Base-by-base conservation (phyloP, 306 rosid species). In the Citrullus mucosospermus region DNA sequence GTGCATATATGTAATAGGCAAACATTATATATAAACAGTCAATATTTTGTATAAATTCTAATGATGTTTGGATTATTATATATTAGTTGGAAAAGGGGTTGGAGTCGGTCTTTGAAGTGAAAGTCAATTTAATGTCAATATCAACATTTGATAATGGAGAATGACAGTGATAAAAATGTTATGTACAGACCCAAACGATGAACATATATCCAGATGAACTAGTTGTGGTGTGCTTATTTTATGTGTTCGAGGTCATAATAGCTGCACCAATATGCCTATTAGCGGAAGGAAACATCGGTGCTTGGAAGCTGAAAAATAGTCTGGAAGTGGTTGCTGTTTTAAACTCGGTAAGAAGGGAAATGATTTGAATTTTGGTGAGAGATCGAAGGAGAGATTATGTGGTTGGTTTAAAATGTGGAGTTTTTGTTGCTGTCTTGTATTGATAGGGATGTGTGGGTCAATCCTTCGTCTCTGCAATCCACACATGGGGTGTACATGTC, bases 171-270 rank as follows among this genome's bases (percentile, higher is more conserved):
- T 4, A 4, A 16, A 32, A 54, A 44, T 16, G 48, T 32, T 51
- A 76, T 36, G 57, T 39, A 57, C 82, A 81, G 83, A 69, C 83
- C 11, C 81, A 85, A 28, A 57, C 76, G 36, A 30, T 85, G 71
- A 79, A 62, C 46, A 32, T 76, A 10, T 84, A 84, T 71, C 87
- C 87, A 50, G 76, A 71, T n/a, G 80, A 74, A 59, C 57, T 70
- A 8, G 59, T 14, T 38, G 80, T 84, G 85, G 76, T 78, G 46
- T 61, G 78, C 57, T 41, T 85, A 32, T 79, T n/a, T 85, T 57
- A 54, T 41, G 22, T 79, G 38, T 79, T 65, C 7, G 66, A 43
- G 41, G 74, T 82, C 28, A 8, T 79, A 5, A 53, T 81, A 61
- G 71, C 83, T 2, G 78, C 60, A 74, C 78, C 78, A 32, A 48